Conservation (phyloP, 2,329 filamentous ascomycete genomes). For the Ascochyta viciae-villosae region DNA sequence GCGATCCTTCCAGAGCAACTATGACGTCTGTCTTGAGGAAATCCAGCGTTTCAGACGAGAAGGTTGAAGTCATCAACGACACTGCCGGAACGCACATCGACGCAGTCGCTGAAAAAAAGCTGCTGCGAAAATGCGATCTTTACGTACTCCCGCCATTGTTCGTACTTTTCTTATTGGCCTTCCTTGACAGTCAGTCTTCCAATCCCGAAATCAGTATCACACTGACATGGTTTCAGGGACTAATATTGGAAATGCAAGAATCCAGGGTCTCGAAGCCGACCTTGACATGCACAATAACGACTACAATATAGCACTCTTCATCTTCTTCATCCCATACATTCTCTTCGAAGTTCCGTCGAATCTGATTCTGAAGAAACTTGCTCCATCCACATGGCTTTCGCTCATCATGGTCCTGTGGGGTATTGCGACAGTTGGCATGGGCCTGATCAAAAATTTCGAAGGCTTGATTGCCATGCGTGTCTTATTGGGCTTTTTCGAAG, state of each 20-base stretch:
- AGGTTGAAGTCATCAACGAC: conserved; percentile 36
- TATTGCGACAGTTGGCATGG: conserved; percentile 54
- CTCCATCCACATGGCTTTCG: conserved; percentile 50
- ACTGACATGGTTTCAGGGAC: conserved; percentile 5
- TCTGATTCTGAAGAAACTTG: conserved; percentile 49
- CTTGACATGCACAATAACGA: conserved; percentile 46
- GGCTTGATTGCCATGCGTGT: conserved; percentile 58
- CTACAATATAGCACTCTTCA: conserved; percentile 49
- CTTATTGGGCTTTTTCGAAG: conserved; percentile 47
- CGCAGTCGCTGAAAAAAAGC: conserved; percentile 52
- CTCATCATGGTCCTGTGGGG: conserved; percentile 50
- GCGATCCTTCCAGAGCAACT: not conserved
- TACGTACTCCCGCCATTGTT: conserved; percentile 58
- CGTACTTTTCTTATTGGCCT: conserved; percentile 48
- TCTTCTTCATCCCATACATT: conserved; percentile 51
- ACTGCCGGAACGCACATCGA: conserved; percentile 39
- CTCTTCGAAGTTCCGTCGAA: conserved; percentile 48
- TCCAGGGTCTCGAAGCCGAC: conserved; percentile 49
- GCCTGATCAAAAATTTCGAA: conserved; percentile 55
- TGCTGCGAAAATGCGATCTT: conserved; percentile 58
- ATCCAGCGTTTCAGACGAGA: conserved; percentile 22
- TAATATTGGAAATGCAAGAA: conserved; percentile 50
- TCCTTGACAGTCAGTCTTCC: conserved; percentile 41
- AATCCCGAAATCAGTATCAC: not conserved
- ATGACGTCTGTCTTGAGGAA: conserved; percentile 24